Base-by-base conservation (phyloP, 202 grass and related monocot species). In the Setaria viridis region DNA sequence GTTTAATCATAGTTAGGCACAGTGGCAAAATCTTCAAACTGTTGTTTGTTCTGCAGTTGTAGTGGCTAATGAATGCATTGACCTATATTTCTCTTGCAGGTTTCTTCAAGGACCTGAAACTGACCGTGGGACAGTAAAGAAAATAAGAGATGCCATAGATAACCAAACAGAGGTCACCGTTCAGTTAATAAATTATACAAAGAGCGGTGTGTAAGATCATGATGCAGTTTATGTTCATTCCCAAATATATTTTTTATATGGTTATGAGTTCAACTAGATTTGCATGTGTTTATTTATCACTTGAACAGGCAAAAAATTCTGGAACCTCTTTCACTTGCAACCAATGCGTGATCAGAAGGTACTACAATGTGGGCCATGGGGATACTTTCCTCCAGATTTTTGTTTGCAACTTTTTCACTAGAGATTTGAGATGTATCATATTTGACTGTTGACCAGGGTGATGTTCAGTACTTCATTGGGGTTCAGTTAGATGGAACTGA, bases 281-380 rank as follows among this genome's bases (percentile, higher is more conserved):
- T 65, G 64, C 48, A 14, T 72, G 25, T 43, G 57, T 19, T 10
- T 66, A 13, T 77, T 73, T 25, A 25, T 25, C 25, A 25, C 66
- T 83, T 87, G 58, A 76, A 71, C 54, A 95, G 96, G 96, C 75
- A 94, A 98, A 74, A 98, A 94, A 68, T 95, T 98, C 51, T 98
- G 96, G 96, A 98, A 98, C 80, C 93, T 98, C 30, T 98, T 98
- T 93, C 96, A 95, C 84, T 94, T 98, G 67, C 95, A 98, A 84
- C 90, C 95, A 54, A 97, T 97, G 87, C 93, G 95, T 90, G 93
- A 98, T 78, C 93, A 98, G 45, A 98, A 98, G 95, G 93, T 98
- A 93, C 25, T 59, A 37, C 81, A 70, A 78, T 60, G 76, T 77
- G 64, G 35, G 11, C 72, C 29, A 9, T 76, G 13, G 20, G 42